Percentiles rank a stretch among this genome's conserved stretches.
phyloP scores from a whole-genome alignment of 768 basidiomycete species.

The Lentinula detonsa region DNA sequence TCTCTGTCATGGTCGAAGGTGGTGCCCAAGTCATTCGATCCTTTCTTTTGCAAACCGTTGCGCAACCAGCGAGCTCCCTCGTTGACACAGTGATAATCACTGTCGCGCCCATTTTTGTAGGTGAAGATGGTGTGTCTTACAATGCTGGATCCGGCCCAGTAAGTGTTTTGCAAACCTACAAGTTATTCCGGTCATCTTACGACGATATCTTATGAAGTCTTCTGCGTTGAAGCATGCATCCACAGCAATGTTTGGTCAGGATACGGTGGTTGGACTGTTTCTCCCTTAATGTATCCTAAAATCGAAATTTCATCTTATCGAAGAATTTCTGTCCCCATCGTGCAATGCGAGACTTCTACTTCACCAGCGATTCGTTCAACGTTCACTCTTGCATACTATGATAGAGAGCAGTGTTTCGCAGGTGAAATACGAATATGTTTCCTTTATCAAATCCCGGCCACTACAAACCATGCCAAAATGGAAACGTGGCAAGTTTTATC shows the following conservation, averaged over 20 bases:
- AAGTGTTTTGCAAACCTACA: neutral
- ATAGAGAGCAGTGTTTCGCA: no score
- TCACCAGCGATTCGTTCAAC: no score
- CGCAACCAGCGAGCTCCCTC: constrained; percentile 16
- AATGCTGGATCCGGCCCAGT: constrained; percentile 12
- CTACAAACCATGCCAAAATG: no score
- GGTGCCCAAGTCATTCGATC: constrained; percentile 79
- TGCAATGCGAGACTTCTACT: no score
- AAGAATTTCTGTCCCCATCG: no score
- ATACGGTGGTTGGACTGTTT: constrained; percentile 21
- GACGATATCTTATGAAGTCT: neutral
- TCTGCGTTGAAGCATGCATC: constrained; percentile 19
- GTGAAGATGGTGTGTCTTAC: constrained; percentile 62
- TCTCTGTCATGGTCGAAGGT: constrained; percentile 92
- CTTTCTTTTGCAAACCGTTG: constrained; percentile 36
- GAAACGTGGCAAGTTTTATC: no score
- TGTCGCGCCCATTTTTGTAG: constrained; percentile 81
- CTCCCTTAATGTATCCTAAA: neutral
- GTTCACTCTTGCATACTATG: no score
- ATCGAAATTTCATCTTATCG: neutral
- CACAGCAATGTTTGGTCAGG: constrained; percentile 28
- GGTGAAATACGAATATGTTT: no score
- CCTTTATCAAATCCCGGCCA: no score
- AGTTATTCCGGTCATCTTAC: constrained; percentile 3
- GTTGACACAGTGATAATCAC: constrained; percentile 82